These are phyloP conservation scores for Daldinia loculata DNA, from an alignment of 495 filamentous ascomycete genomes.

Conservation along the genomic window DNA sequence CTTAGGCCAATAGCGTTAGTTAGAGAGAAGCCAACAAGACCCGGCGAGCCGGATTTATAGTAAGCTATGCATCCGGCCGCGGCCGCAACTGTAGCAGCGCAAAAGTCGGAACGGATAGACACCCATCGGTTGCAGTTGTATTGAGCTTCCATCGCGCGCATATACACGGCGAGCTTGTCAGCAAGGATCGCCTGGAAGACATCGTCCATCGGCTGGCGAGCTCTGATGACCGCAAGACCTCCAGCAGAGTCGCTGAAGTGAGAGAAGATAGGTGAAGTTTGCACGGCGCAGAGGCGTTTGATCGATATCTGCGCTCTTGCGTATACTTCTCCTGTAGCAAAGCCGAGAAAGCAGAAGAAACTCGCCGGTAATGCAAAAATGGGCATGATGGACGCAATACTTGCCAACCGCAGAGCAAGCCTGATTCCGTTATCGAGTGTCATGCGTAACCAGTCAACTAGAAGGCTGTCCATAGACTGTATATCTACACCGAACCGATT, in stretches of 20 bases:
- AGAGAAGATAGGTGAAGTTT: constrained; percentile 83
- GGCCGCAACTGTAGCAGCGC: constrained; percentile 21
- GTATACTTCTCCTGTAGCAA: constrained; percentile 76
- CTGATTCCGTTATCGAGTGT: constrained; percentile 68
- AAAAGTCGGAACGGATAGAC: constrained; percentile 25
- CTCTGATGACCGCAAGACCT: constrained; percentile 84
- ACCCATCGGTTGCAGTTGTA: constrained; percentile 73
- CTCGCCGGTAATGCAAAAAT: constrained; percentile 59
- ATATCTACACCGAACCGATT: constrained; percentile 89
- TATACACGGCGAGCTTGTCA: constrained; percentile 61
- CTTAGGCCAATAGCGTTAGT: constrained; percentile 29
- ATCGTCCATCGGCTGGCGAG: constrained; percentile 75
- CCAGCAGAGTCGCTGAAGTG: constrained; percentile 79
- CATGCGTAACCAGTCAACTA: constrained; percentile 61
- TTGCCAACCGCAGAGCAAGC: constrained; percentile 48
- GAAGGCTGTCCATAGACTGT: constrained; percentile 82
- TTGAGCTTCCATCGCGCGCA: constrained; percentile 43
- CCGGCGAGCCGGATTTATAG: constrained; percentile 13
- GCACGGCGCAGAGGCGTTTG: constrained; percentile 53
- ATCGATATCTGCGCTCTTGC: constrained; percentile 80
- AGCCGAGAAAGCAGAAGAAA: constrained; percentile 69
- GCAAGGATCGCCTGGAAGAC: constrained; percentile 81
- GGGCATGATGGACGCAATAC: constrained; percentile 79
- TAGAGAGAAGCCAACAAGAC: constrained; percentile 29
- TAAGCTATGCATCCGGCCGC: constrained; percentile 16